Conservation (phyloP, 495 filamentous ascomycete genomes). For the Neurospora sp. region DNA sequence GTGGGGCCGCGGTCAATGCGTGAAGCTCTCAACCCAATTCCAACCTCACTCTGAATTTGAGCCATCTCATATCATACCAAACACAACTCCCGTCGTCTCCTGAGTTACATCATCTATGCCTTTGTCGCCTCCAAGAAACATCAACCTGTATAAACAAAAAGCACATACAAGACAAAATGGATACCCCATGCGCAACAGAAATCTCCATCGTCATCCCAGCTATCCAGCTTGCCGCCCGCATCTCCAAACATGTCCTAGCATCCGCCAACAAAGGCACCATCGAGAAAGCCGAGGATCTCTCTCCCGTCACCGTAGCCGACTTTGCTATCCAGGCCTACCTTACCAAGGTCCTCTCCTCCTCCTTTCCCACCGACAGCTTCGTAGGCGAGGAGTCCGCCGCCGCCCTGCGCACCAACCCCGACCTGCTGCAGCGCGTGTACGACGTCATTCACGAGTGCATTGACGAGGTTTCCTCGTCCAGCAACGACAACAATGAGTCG, state of each 20-base stretch:
- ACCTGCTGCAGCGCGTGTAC: conserved; percentile 44
- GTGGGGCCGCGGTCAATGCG: neutral
- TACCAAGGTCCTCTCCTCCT: conserved; percentile 40
- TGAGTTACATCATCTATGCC: neutral
- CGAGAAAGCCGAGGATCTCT: conserved; percentile 44
- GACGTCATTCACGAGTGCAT: conserved; percentile 25
- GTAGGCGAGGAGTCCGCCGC: conserved; percentile 54
- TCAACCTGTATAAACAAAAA: neutral
- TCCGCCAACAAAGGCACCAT: conserved; percentile 11
- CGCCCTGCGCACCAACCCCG: conserved; percentile 38
- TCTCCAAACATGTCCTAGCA: conserved; percentile 25
- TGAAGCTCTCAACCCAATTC: neutral
- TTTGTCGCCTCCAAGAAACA: neutral
- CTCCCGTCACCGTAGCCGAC: conserved; percentile 57
- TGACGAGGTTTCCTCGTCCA: conserved; percentile 14
- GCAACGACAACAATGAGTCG: conserved; percentile 15
- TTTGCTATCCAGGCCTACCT: conserved; percentile 58
- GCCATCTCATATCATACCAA: neutral
- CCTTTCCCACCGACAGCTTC: conserved; percentile 48
- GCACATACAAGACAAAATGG: conserved; percentile 12
- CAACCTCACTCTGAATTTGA: neutral
- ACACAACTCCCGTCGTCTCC: neutral
- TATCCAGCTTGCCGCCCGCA: conserved; percentile 26
- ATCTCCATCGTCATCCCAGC: conserved; percentile 17
- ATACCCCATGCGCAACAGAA: conserved; percentile 24